Base-by-base conservation (phyloP, 805 yeast species). In the Ascoidea tarda region DNA sequence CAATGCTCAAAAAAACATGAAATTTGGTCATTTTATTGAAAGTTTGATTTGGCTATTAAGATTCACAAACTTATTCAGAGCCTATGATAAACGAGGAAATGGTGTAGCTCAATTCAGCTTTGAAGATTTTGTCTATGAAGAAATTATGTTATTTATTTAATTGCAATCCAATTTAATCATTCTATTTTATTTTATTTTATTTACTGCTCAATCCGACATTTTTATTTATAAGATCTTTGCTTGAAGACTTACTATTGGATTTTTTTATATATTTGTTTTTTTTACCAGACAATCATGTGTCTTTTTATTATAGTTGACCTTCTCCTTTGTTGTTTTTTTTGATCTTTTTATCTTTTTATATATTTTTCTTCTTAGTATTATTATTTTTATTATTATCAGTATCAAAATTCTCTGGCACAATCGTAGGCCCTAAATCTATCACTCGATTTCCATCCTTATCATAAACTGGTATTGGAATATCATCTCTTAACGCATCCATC, bases 21-120 rank as follows among this genome's bases (percentile, higher is more conserved):
- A 84, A 55, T 87, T 87, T 63, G 96, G 87, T 63, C 74, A 79
- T 63, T 87, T 87, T 66, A 87, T 87, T 44, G 95, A 87, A 63
- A 74, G 85, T 51, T 73, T 87, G 57, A 83, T 86, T 16, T 83
- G 85, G 73, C 71, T 87, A 58, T 74, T 86, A 62, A 77, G 87
- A 55, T 74, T 85, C 57, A 86, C 95, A 1, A 87, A 83, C 60
- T 72, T 82, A n/a, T 87, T 87, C 70, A 82, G 84, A 59, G 80
- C 79, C 61, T 85, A 77, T 63, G 95, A 87, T 63, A 69, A 73
- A 14, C 87, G 84, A 56, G 75, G 84, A 47, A 82, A 83, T 52
- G 95, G 95, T 2, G 72, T 78, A 47, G 87, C 86, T 4, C 74
- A 81, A 0, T 77, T 81, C 10, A 76, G 76, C 21, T 81, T 80